phyloP scores from a whole-genome alignment of 2,329 filamentous ascomycete genomes.

The Calonectria honghensis region DNA sequence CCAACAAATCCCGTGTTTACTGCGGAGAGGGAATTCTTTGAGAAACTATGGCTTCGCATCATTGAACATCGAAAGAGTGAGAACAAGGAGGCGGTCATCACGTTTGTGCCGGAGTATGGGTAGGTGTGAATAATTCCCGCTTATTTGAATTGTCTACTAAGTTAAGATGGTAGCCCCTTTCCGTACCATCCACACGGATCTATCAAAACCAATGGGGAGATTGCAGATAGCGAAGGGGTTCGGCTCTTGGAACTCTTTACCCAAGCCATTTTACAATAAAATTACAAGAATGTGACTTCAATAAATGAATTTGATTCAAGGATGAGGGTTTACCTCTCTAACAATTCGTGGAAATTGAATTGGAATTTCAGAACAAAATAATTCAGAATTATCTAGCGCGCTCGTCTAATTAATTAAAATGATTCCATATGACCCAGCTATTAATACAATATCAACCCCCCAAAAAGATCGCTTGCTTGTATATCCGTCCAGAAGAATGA shows the following conservation, averaged over 20 bases:
- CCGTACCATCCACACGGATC: slow-evolving; percentile 50
- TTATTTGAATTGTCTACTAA: not conserved
- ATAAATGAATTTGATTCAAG: not conserved
- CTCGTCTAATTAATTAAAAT: not conserved
- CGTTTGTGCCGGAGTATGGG: slow-evolving; percentile 37
- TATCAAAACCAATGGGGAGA: slow-evolving; percentile 43
- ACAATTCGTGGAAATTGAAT: too few relatives aligned
- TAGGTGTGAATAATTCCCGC: slow-evolving; percentile 27
- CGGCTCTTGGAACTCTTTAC: slow-evolving; percentile 46
- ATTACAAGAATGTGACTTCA: too few relatives aligned
- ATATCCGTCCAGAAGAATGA: not conserved
- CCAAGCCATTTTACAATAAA: not conserved
- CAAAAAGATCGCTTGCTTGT: not conserved
- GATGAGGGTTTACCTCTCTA: not conserved
- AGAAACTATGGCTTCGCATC: slow-evolving; percentile 50
- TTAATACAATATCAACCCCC: not conserved
- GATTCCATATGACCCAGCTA: not conserved
- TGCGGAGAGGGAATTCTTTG: slow-evolving; percentile 57
- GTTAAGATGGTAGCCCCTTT: slow-evolving; percentile 42
- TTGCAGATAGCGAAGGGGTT: slow-evolving; percentile 50
- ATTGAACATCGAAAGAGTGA: slow-evolving; percentile 28
- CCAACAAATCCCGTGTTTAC: slow-evolving; percentile 56
- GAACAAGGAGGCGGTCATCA: not conserved
- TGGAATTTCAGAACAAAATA: not conserved
- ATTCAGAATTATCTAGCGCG: not conserved